Conservation (phyloP, 2,329 filamentous ascomycete species). For the Stachybotrys chartarum region DNA sequence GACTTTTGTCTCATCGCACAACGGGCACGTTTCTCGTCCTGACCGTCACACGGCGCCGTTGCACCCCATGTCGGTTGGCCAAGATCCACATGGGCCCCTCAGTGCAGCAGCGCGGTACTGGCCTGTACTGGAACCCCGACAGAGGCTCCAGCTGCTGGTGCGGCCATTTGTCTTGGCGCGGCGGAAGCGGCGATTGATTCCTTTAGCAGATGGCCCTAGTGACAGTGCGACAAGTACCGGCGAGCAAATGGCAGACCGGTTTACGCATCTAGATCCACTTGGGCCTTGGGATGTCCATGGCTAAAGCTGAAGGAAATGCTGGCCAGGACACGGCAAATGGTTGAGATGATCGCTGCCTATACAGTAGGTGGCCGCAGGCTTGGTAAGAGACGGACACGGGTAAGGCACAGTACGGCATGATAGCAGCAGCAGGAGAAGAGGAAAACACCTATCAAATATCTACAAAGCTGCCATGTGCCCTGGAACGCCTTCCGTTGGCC, state of each 20-base stretch:
- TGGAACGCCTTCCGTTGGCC: too few species aligned
- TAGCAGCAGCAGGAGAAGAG: too few species aligned
- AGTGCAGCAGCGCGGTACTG: neutral
- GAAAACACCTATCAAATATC: too few species aligned
- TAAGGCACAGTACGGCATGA: too few species aligned
- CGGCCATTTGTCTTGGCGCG: slow-evolving; percentile 3
- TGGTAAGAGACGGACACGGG: too few species aligned
- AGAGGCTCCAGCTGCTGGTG: neutral
- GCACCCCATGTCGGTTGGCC: neutral
- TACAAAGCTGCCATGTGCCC: too few species aligned
- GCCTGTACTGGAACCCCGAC: neutral
- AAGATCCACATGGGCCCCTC: neutral
- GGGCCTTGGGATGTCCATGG: neutral
- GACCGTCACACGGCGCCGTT: neutral
- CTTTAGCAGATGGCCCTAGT: neutral
- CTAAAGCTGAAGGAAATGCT: neutral
- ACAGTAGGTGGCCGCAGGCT: too few species aligned
- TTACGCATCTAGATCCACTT: neutral
- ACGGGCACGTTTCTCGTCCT: neutral
- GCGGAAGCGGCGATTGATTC: slow-evolving; percentile 4
- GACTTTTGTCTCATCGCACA: neutral
- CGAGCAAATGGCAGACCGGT: neutral
- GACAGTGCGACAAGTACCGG: neutral
- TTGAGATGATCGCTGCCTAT: too few species aligned
- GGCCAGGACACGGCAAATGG: too few species aligned